phyloP scores from a whole-genome alignment of 495 filamentous ascomycete genomes.

The Niebla homalea region DNA sequence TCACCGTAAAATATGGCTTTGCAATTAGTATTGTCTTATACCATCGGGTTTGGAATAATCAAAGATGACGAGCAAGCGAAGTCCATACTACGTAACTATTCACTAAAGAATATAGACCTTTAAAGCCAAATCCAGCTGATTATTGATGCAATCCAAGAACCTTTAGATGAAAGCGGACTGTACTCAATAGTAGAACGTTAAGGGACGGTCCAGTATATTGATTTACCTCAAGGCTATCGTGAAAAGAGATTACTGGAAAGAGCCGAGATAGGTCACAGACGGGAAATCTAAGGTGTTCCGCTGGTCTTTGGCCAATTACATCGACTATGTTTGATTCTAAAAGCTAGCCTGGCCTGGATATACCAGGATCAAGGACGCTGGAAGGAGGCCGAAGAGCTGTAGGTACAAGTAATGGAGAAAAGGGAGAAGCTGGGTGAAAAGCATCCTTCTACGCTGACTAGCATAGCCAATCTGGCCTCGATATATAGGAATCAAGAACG shows the following conservation, averaged over 20 bases:
- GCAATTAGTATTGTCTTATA: not conserved
- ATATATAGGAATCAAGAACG: not conserved
- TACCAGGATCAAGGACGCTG: constrained; percentile 16
- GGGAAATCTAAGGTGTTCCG: not conserved
- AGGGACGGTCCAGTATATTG: not conserved
- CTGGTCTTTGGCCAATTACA: constrained; percentile 2
- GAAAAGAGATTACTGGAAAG: not conserved
- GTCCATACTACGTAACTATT: not conserved
- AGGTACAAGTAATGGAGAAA: constrained; percentile 10
- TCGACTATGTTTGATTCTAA: constrained; percentile 10
- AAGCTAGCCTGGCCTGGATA: constrained; percentile 14
- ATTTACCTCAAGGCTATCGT: not conserved
- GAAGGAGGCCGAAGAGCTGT: constrained; percentile 20
- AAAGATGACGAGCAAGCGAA: not conserved
- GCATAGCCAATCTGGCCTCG: not conserved
- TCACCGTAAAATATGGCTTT: not conserved
- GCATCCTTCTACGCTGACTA: not conserved
- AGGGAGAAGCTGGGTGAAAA: constrained; percentile 1
- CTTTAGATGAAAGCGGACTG: not conserved
- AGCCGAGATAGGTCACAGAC: not conserved
- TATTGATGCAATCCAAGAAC: not conserved
- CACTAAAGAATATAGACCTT: not conserved
- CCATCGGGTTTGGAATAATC: not conserved
- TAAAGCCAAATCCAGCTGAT: not conserved
- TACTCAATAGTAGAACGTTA: not conserved